Evolutionary conservation across 192 early-diverging fungal genomes (phyloP), one percentile per base, ranked within the genome.

Genomic region (Coemansia sp.): DNA sequence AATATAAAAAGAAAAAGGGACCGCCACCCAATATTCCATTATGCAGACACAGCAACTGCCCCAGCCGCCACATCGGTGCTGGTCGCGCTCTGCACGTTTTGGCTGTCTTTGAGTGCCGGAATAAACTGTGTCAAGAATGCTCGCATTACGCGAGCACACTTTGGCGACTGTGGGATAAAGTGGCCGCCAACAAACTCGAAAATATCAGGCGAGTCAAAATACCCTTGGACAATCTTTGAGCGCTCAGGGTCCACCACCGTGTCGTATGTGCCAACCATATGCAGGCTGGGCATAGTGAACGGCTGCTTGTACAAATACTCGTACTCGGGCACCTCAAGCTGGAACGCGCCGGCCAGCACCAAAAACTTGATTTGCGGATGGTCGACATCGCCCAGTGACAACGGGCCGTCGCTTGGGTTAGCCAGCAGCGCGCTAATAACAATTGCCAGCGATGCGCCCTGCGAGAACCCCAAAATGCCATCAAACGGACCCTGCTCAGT

Each of bases 121-220:
- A 80, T 58, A 35, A 74, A 73, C 17, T 57, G 72, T 23, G 51
- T 53, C 21, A 80, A 27, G 41, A 80, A 80, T 14, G 23, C 51
- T 5, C 57, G 39, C 65, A 80, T 70, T 2, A 52, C 63, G 19
- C 62, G 66, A 25, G 58, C 39, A 47, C 77, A 80, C 24, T 74
- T 45, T 5, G 72, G 65, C 14, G 72, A 71, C 65, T 71, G 71
- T 1, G 77, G 77, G 27, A 80, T 71, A 53, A 71, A 80, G 53
- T 80, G 77, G 29, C 77, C 77, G 23, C 77, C 77, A 12, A 67
- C 67, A 66, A 74, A 74, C 72, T 80, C 77, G 37, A 74, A 80
- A 4, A 67, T 45, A 14, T 66, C 65, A 0, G 77, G 77, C 22
- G 35, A 19, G 21, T 43, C 62, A 53, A 80, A 80, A 17, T 45